A percentile compares a stretch with the other conserved stretches of the same genome.
Conservation (phyloP, 805 yeast species). For the Saturnispora galanensis region DNA sequence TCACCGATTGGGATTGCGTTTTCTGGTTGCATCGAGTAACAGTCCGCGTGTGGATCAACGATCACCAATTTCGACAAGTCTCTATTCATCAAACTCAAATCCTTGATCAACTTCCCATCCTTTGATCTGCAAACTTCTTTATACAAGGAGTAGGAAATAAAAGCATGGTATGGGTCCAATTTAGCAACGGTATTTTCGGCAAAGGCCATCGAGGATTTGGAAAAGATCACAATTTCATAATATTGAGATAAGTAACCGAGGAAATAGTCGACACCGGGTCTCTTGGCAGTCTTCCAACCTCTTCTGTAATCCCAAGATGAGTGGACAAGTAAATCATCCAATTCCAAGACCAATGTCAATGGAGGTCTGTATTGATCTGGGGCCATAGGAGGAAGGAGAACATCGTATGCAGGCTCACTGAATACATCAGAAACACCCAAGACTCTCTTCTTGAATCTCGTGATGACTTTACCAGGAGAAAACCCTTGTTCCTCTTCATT, state of each 20-base stretch:
- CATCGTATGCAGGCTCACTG: conserved; percentile 89
- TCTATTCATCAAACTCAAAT: conserved; percentile 81
- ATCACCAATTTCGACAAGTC: conserved; percentile 73
- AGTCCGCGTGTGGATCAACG: conserved; percentile 66
- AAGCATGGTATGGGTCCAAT: conserved; percentile 89
- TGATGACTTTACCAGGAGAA: conserved; percentile 52
- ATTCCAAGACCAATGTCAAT: conserved; percentile 73
- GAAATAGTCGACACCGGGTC: conserved; percentile 97
- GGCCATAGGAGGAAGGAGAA: conserved; percentile 83
- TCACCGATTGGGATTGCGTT: conserved; percentile 78
- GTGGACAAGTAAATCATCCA: conserved; percentile 87
- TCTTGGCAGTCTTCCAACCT: conserved; percentile 98
- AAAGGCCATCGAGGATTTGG: conserved; percentile 76
- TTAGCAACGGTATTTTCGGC: conserved; percentile 78
- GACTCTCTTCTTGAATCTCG: conserved; percentile 62
- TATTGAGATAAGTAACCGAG: conserved; percentile 89
- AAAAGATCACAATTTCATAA: conserved; percentile 89
- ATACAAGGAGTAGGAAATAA: conserved; percentile 75
- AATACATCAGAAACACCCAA: conserved; percentile 70
- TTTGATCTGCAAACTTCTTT: conserved; percentile 86
- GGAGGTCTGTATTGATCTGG: conserved; percentile 91
- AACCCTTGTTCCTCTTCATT: conserved; percentile 55
- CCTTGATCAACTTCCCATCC: conserved; percentile 86
- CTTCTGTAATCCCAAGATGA: conserved; percentile 83
- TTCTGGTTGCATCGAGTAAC: conserved; percentile 79